Evolutionary conservation across 116 monocot genomes (phyloP).

Genomic region (Dioscorea cayenensis): DNA sequence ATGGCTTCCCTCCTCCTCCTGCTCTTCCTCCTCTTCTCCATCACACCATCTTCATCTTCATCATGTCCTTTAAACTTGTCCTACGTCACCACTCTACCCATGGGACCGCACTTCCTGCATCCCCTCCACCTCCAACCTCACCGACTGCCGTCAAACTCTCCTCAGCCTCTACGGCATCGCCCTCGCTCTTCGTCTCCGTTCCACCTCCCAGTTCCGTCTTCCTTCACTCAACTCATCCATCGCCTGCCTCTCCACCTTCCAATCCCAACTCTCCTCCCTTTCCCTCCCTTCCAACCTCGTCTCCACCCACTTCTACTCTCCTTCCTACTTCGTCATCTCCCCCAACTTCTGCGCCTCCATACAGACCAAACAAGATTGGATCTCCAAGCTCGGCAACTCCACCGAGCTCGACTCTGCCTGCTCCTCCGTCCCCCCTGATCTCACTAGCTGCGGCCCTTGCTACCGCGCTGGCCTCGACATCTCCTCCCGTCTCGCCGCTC

Average conservation of each 20-base stretch:
- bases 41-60: not conserved
- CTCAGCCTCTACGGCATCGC: conserved; percentile 51
- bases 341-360: conserved; percentile 62
- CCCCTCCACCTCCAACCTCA: conserved; percentile 22
- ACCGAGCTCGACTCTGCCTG: conserved; percentile 39
- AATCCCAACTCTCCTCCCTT: conserved; percentile 40
- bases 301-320: conserved; percentile 38
- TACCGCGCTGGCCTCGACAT: conserved; percentile 36
- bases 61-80: conserved; percentile 48
- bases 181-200: conserved; percentile 42
- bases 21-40: not conserved
- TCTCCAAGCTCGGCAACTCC: conserved; percentile 25
- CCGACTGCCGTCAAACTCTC: conserved; percentile 54
- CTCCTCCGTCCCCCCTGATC: conserved; percentile 23
- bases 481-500: conserved; percentile 28
- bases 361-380: conserved; percentile 31
- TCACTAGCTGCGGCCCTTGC: conserved; percentile 44
- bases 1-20: not conserved
- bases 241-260: conserved; percentile 43
- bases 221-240: conserved; percentile 31
- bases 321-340: conserved; percentile 32
- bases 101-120: conserved; percentile 53
- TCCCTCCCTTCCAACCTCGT: conserved; percentile 42
- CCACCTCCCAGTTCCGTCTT: conserved; percentile 57
- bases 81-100: conserved; percentile 44